Evolutionary conservation across 345 rosid genomes (phyloP).

Genomic region (Trapa bicornis): DNA sequence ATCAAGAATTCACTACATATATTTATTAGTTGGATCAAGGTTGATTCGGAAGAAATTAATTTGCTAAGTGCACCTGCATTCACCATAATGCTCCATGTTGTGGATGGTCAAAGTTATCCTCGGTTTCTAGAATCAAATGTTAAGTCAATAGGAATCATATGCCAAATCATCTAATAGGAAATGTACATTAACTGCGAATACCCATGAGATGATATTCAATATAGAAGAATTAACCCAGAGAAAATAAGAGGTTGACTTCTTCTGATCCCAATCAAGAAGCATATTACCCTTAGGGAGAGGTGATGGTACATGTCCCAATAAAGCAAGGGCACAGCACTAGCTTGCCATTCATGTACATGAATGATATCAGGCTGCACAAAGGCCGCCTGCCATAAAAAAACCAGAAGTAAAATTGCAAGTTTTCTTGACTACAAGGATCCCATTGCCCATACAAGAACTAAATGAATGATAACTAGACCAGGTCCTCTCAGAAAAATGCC

Average conservation of each 20-base stretch:
- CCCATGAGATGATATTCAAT: background rate
- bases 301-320: slow-evolving; percentile 48
- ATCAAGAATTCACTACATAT: background rate
- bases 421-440: background rate
- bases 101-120: slow-evolving; percentile 46
- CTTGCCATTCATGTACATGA: slow-evolving; percentile 59
- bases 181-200: background rate
- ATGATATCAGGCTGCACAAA: slow-evolving; percentile 43
- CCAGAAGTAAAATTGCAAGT: background rate
- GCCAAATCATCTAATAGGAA: background rate
- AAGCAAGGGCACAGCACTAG: slow-evolving; percentile 41
- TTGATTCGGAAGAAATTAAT: background rate
- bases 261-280: background rate
- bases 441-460: background rate
- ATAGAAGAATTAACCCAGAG: background rate
- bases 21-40: background rate
- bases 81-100: slow-evolving; percentile 53
- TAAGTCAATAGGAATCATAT: background rate
- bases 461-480: background rate
- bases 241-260: background rate
- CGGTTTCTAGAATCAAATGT: slow-evolving; percentile 24
- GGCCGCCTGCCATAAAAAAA: slow-evolving; percentile 25
- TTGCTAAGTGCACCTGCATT: slow-evolving; percentile 28
- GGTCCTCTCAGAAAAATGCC: background rate
- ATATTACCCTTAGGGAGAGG: slow-evolving; percentile 35